Evolutionary conservation across 345 rosid genomes (phyloP).

Genomic region (Gossypium raimondii): DNA sequence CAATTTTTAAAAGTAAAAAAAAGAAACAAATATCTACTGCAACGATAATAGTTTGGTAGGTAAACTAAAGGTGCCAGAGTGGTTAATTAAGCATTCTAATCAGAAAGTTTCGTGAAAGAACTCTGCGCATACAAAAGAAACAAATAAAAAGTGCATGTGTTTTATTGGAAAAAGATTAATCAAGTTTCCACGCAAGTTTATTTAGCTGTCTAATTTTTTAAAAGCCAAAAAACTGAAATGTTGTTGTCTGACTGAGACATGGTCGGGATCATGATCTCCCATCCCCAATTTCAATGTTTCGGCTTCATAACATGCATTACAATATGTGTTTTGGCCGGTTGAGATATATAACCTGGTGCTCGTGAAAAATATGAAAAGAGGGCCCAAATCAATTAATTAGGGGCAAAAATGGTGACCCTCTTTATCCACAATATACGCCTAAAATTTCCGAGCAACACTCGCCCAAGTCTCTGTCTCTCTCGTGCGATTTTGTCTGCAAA

Average conservation of each 20-base stretch:
- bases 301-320: too few species aligned
- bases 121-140: not conserved
- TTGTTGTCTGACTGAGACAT: not conserved
- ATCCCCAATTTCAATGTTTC: too few species aligned
- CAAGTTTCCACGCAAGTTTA: not conserved
- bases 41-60: not conserved
- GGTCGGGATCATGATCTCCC: not conserved
- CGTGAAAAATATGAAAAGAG: not conserved
- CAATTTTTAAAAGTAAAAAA: not conserved
- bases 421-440: not conserved
- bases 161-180: not conserved
- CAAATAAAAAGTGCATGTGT: not conserved
- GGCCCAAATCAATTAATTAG: not conserved
- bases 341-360: too few species aligned
- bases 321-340: too few species aligned
- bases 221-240: too few species aligned
- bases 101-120: constrained; percentile 3
- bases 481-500: not conserved
- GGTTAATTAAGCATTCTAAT: too few species aligned
- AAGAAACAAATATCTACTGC: not conserved
- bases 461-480: not conserved
- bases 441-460: not conserved
- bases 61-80: too few species aligned
- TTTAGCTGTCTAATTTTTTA: not conserved
- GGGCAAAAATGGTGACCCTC: not conserved